phyloP scores from a whole-genome alignment of 2,329 filamentous ascomycete species.

The Talaromyces sp. region DNA sequence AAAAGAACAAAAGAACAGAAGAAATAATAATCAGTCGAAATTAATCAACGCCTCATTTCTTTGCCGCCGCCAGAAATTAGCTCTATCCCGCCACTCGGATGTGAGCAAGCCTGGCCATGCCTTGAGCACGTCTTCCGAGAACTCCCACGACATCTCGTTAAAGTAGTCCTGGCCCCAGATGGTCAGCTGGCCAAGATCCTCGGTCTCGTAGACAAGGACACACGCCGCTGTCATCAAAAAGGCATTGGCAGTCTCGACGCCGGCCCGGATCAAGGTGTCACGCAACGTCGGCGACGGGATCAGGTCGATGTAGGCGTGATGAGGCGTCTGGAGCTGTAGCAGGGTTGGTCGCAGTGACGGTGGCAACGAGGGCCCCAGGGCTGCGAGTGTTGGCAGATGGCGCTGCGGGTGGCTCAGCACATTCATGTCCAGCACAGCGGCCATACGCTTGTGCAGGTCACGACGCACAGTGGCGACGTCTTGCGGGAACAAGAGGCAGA shows the following conservation, averaged over 20 bases:
- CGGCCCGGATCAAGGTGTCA: constrained; percentile 33
- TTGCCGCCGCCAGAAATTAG: constrained; percentile 40
- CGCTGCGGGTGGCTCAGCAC: constrained; percentile 27
- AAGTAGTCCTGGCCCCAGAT: constrained; percentile 42
- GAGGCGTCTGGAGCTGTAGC: constrained; percentile 36
- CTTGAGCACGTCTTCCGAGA: constrained; percentile 36
- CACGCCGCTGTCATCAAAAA: constrained; percentile 37
- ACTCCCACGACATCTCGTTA: constrained; percentile 41
- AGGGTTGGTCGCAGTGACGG: constrained; percentile 32
- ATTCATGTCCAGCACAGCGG: constrained; percentile 29
- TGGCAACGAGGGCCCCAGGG: constrained; percentile 29
- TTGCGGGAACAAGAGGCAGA: constrained; percentile 25
- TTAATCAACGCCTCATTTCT: constrained; percentile 26
- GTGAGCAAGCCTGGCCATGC: constrained; percentile 40
- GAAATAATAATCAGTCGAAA: constrained; percentile 3
- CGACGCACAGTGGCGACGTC: constrained; percentile 31
- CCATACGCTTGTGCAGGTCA: constrained; percentile 32
- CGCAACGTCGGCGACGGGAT: constrained; percentile 38
- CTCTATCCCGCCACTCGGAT: constrained; percentile 33
- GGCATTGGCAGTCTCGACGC: constrained; percentile 29
- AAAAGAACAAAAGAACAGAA: background rate
- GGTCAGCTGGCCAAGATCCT: constrained; percentile 37
- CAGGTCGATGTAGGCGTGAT: constrained; percentile 41
- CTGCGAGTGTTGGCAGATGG: constrained; percentile 28
- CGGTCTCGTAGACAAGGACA: constrained; percentile 29